Base-by-base conservation (phyloP, 2,329 filamentous ascomycete species). In the Cytospora chrysosperma region DNA sequence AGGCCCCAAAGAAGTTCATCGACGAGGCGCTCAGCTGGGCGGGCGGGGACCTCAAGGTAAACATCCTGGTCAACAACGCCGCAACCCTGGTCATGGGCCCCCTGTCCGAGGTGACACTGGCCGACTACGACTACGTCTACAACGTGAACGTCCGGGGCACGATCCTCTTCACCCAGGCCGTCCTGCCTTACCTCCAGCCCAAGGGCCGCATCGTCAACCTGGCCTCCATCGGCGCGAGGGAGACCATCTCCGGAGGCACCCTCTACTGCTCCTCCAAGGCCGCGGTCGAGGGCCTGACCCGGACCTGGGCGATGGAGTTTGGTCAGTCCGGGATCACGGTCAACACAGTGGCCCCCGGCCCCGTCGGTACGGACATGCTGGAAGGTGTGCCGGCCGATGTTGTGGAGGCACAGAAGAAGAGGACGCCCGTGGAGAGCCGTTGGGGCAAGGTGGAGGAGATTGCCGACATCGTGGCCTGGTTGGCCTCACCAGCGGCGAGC, bases 311-410 rank as follows among this genome's bases (percentile, higher is more conserved):
- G 0, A 76, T 78, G 0, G 86, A 89, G 72, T 73, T 88, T 10
- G 85, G 85, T 0, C 70, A 65, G 4, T 73, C 79, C 62, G 84
- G 85, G 0, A 83, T 83, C 63, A 88, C 85, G 0, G 85, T 86
- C 28, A 89, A 89, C 67, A 77, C 79, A 0, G 81, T 89, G 2
- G 81, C 81, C 21, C 85, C 85, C 0, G 86, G 86, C 0, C 85
- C 86, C 0, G 82, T 86, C 4, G 73, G 81, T 72, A 86, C 79
- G 34, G 84, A 86, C 8, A 59, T 59, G 56, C 2, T 59, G 15
- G 43, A 59, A 1, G 76, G 81, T 15, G 80, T 85, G 13, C 79
- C 81, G 0, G 70, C 75, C 58, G 77, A 79, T 0, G 73, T 85
- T 15, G 74, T 84, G 3, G 76, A 80, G 30, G 74, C 76, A 68